Evolutionary conservation across 495 filamentous ascomycete genomes (phyloP).

Genomic region (Xylaria telfairii): DNA sequence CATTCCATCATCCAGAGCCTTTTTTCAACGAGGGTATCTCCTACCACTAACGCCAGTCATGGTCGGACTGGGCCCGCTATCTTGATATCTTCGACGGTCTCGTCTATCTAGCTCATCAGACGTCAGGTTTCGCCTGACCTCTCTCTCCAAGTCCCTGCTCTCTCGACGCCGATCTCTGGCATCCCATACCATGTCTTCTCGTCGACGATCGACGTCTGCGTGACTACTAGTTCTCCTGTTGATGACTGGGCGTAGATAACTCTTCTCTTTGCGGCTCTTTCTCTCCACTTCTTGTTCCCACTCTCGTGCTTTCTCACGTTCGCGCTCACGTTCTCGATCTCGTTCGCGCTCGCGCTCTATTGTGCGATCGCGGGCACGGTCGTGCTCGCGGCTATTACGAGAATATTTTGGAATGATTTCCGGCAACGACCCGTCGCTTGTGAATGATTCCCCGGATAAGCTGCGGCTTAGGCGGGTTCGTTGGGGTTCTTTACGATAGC

Average conservation of each 20-base stretch:
- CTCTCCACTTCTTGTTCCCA: conserved; percentile 37
- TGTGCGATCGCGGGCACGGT: conserved; percentile 28
- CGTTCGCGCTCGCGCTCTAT: conserved; percentile 10
- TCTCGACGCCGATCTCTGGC: conserved; percentile 34
- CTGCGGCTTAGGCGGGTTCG: conserved; percentile 36
- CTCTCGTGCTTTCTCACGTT: conserved; percentile 37
- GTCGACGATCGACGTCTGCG: conserved; percentile 46
- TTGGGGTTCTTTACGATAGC: conserved; percentile 30
- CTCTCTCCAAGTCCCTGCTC: conserved; percentile 40
- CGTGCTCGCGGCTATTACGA: conserved; percentile 34
- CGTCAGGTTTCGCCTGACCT: conserved; percentile 35
- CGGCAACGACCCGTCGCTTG: conserved; percentile 38
- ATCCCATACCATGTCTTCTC: conserved; percentile 39
- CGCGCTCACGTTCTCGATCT: conserved; percentile 28
- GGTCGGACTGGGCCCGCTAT: conserved; percentile 39
- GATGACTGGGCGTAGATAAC: conserved; percentile 39
- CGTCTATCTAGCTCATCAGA: conserved; percentile 36
- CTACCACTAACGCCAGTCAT: conserved; percentile 46
- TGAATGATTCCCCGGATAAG: conserved; percentile 36
- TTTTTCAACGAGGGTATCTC: conserved; percentile 40
- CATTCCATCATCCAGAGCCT: neutral
- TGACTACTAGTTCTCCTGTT: conserved; percentile 53
- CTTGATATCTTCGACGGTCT: conserved; percentile 36
- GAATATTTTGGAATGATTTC: conserved; percentile 30
- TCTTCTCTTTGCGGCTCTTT: conserved; percentile 34